These are phyloP conservation scores for Vaccinium vitisidaea DNA, from an alignment of 148 eudicot genomes.

Conservation along the genomic window DNA sequence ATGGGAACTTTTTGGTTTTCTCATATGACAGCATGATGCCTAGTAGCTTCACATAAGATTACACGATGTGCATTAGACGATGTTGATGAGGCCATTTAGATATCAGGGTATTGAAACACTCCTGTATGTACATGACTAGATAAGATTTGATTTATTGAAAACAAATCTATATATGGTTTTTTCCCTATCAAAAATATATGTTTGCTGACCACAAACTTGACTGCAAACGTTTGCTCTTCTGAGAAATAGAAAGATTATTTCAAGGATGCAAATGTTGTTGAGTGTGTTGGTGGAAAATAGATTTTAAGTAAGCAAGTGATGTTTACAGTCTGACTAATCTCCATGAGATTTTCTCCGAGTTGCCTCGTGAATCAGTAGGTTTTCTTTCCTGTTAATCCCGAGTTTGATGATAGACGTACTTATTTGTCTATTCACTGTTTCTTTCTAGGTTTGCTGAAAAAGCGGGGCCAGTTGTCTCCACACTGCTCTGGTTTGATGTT, in stretches of 20 bases:
- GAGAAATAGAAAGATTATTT: not conserved
- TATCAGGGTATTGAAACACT: not conserved
- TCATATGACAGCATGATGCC: not conserved
- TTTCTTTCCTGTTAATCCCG: not conserved
- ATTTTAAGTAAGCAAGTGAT: not conserved
- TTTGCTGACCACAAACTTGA: not conserved
- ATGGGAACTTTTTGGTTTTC: conserved; percentile 1
- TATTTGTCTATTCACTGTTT: not conserved
- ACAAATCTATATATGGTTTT: not conserved
- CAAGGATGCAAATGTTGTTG: not conserved
- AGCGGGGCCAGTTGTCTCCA: conserved; percentile 21
- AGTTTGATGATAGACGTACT: not conserved
- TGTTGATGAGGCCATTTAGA: not conserved
- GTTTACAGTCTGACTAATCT: not conserved
- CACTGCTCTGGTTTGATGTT: conserved; percentile 26
- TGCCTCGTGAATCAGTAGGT: not conserved
- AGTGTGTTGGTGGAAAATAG: not conserved
- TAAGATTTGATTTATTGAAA: not conserved
- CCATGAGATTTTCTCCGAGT: not conserved
- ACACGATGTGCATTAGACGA: not conserved
- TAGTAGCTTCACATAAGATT: not conserved
- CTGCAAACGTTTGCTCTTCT: not conserved
- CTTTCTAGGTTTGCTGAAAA: not conserved
- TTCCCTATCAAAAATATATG: not conserved
- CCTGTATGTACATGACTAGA: not conserved